These are phyloP conservation scores for Trichosporon sp. DNA, from an alignment of 1,284 basidiomycete species.

Conservation along the genomic window DNA sequence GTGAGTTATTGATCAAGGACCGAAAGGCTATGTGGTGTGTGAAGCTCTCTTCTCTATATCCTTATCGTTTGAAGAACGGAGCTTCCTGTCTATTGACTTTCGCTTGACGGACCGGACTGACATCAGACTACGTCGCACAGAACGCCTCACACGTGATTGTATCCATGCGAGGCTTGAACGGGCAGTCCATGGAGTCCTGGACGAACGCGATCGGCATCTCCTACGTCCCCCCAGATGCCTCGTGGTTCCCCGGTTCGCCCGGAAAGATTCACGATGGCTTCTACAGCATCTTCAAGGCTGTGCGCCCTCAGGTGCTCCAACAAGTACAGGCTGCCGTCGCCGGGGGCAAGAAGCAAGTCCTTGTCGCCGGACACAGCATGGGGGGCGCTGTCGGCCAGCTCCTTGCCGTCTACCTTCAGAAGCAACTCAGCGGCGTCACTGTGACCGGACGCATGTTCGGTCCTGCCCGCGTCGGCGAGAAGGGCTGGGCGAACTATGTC, in stretches of 20 bases:
- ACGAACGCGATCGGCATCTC: constrained; percentile 20
- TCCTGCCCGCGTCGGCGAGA: constrained; percentile 22
- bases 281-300: constrained; percentile 20
- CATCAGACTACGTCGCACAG: not conserved
- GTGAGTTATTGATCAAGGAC: too few species aligned
- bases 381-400: constrained; percentile 21
- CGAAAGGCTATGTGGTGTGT: too few species aligned
- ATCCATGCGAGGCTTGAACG: constrained; percentile 20
- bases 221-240: constrained; percentile 5
- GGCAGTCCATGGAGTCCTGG: constrained; percentile 11
- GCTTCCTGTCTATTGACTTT: too few species aligned
- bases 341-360: constrained; percentile 12
- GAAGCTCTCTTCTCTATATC: too few species aligned
- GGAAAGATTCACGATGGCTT: constrained; percentile 26
- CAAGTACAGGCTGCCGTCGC: constrained; percentile 6
- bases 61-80: too few species aligned
- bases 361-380: constrained; percentile 26
- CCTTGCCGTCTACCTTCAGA: constrained; percentile 18
- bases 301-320: constrained; percentile 8
- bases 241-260: constrained; percentile 17
- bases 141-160: constrained; percentile 11
- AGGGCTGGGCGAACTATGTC: constrained; percentile 25
- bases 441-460: constrained; percentile 18
- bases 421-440: constrained; percentile 1
- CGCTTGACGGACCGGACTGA: not conserved